Evolutionary conservation across 2,329 filamentous ascomycete species (phyloP).

Genomic region (Cadophora gregata): DNA sequence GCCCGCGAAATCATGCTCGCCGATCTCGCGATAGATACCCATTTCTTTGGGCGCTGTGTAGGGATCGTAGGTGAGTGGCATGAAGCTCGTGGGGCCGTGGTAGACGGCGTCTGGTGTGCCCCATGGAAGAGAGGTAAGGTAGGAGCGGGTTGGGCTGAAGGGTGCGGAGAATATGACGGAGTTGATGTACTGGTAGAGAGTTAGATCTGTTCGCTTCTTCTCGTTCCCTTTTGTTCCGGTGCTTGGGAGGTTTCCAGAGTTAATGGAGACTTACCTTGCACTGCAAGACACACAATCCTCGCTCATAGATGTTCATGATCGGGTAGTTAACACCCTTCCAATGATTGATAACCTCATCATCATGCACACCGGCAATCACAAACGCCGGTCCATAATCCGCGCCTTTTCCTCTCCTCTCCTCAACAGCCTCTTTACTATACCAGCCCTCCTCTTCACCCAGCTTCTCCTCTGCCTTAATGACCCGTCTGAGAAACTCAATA

Average conservation of each 20-base stretch:
- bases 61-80: constrained; percentile 71
- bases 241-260: neutral
- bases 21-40: constrained; percentile 83
- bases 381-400: constrained; percentile 82
- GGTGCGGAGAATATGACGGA: constrained; percentile 89
- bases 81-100: constrained; percentile 91
- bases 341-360: constrained; percentile 92
- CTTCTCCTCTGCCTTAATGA: constrained; percentile 75
- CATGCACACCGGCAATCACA: constrained; percentile 91
- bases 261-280: constrained; percentile 72
- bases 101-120: constrained; percentile 82
- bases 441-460: constrained; percentile 73
- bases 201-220: neutral
- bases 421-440: constrained; percentile 69
- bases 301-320: constrained; percentile 99
- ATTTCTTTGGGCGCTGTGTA: constrained; percentile 82
- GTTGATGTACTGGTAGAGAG: constrained; percentile 72
- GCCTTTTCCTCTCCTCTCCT: constrained; percentile 66
- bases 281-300: constrained; percentile 92
- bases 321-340: constrained; percentile 99
- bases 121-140: constrained; percentile 76
- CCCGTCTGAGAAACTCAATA: constrained; percentile 88
- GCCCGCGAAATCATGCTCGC: constrained; percentile 77
- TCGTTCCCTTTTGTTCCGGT: neutral
- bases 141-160: constrained; percentile 80